Evolutionary conservation across 2,329 filamentous ascomycete genomes (phyloP), one percentile per base, ranked within the genome.

Genomic region (Teratosphaeria gauchensis): DNA sequence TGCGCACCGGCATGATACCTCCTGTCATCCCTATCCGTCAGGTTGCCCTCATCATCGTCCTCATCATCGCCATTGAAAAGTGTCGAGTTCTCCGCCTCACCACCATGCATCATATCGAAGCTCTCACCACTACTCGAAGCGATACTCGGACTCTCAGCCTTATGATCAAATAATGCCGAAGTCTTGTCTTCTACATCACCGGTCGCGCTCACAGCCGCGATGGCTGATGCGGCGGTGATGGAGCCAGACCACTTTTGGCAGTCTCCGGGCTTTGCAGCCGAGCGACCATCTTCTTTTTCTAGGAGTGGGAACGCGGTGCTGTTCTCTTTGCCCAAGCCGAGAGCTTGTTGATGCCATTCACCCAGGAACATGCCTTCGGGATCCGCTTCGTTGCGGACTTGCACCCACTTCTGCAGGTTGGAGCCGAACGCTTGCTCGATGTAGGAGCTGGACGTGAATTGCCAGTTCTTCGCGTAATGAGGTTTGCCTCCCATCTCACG

Each of bases 391-490:
- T 87, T 80, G 56, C 91, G 81, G 6, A 95, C 80, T 31, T 79
- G 76, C 48, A 87, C 78, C 82, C 87, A 96, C 53, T 82, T 75
- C 19, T 79, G 74, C 59, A 95, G 77, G 54, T 86, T 77, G n/a
- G 79, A 72, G 48, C 86, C 86, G 70, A 94, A 95, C 72, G 89
- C 84, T 1, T 73, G 71, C 59, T 83, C 80, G 51, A 95, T 80
- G 32, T 89, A 84, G 0, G 76, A 68, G 11, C 82, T 80, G 4
- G 78, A 75, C 3, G 82, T 79, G 8, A 81, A 80, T 53, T 79
- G 77, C 73, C 95, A 96, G 72, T 96, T 95, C 80, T 96, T 96
- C 7, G 91, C 91, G 89, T 91, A 96, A 74, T 96, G 91, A 19
- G 91, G 91, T 53, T 83, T 83, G 8, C 87, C 91, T 56, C 87